A percentile compares a stretch with the other conserved stretches of the same genome.
Evolutionary conservation across 805 yeast species (phyloP).

Genomic region (Yamadazyma laniorum): DNA sequence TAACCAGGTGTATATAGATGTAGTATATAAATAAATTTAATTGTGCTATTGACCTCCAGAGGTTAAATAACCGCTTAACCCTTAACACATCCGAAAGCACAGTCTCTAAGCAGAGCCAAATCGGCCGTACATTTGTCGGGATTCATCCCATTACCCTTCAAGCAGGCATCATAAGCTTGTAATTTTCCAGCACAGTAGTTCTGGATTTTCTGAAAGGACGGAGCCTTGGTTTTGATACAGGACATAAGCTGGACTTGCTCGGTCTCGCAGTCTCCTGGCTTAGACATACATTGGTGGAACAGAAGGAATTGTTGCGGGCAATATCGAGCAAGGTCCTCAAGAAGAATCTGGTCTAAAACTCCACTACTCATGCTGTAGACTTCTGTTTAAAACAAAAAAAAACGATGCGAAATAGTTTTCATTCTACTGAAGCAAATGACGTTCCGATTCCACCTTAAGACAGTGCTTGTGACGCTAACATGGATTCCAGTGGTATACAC

Average conservation of each 20-base stretch:
- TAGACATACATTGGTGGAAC: constrained; percentile 70
- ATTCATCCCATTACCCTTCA: constrained; percentile 46
- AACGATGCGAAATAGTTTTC: too few relatives aligned
- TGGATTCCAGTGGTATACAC: constrained; percentile 84
- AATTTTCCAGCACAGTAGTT: constrained; percentile 56
- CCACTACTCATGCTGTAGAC: constrained; percentile 13
- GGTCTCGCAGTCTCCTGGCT: constrained; percentile 52
- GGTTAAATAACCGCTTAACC: too few relatives aligned
- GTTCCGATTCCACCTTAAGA: constrained; percentile 6
- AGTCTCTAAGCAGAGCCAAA: constrained; percentile 57
- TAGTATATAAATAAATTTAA: too few relatives aligned
- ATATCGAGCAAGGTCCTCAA: constrained; percentile 72
- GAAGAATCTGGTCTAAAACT: constrained; percentile 64
- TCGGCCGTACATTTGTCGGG: constrained; percentile 51
- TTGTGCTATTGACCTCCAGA: too few relatives aligned
- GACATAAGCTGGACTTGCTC: constrained; percentile 57
- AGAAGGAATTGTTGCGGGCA: constrained; percentile 74
- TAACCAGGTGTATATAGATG: too few relatives aligned
- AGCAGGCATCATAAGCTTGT: constrained; percentile 65
- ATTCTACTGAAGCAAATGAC: too few relatives aligned
- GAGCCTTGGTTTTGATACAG: constrained; percentile 66
- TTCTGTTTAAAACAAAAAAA: too few relatives aligned
- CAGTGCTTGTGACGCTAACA: constrained; percentile 29
- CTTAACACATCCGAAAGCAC: constrained; percentile 49
- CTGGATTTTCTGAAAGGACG: constrained; percentile 69